phyloP scores from a whole-genome alignment of 2,329 filamentous ascomycete genomes.

The Dryadomyces quercivorus region DNA sequence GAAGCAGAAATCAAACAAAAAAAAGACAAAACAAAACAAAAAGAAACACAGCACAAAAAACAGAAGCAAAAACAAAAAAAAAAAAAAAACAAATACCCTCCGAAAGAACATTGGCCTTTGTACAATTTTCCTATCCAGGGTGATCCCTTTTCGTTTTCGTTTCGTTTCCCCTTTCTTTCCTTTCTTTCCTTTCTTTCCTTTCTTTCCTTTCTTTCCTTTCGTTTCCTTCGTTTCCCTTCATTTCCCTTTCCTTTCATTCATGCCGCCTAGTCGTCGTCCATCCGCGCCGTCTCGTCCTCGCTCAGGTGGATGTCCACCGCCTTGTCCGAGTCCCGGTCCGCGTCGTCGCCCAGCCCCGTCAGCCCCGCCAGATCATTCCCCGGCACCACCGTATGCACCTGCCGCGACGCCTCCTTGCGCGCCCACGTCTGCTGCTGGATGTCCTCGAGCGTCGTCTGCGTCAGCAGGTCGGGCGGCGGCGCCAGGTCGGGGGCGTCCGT shows the following conservation, averaged over 20 bases:
- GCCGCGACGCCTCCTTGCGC: constrained; percentile 21
- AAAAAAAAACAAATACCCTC: background rate
- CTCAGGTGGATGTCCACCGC: constrained; percentile 38
- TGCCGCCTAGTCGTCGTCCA: background rate
- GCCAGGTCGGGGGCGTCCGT: constrained; percentile 8
- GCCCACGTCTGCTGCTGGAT: constrained; percentile 24
- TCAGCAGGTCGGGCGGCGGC: constrained; percentile 12
- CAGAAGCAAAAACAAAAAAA: background rate
- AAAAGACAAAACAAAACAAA: background rate
- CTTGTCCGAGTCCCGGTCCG: constrained; percentile 28
- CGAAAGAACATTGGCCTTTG: background rate
- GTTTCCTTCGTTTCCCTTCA: no score
- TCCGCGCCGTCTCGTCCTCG: constrained; percentile 20
- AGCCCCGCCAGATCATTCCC: constrained; percentile 4
- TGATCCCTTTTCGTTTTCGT: background rate
- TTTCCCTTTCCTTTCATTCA: no score
- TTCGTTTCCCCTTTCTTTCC: no score
- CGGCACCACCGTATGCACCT: constrained; percentile 25
- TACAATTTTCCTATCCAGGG: background rate
- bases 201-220: no score
- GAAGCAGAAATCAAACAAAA: background rate
- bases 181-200: no score
- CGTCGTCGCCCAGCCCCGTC: constrained; percentile 10
- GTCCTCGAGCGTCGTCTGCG: constrained; percentile 15
- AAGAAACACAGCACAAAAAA: background rate